Base-by-base conservation (phyloP, 2,329 filamentous ascomycete genomes). In the Periconia macrospinosa region DNA sequence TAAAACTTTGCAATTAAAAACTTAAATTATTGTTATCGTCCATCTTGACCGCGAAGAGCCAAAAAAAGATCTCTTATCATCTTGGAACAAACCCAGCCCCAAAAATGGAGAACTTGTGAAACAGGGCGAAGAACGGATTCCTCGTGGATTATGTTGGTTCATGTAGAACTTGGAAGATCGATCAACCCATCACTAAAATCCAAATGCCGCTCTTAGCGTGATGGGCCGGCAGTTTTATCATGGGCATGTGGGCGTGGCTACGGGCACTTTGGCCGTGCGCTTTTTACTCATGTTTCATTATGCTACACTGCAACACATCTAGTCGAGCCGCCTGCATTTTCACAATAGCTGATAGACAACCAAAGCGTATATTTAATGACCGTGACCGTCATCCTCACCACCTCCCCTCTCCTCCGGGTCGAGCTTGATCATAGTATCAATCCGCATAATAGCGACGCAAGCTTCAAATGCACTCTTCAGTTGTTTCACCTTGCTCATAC, bases 381-480 rank as follows among this genome's bases (percentile, higher is more conserved):
- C 91, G 77, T 95, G 91, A 53, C 91, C 92, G 69, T 94, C 90
- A 78, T 96, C 89, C 63, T 85, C 85, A 3, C 76, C 84, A 69
- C 86, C 84, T 41, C 79, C 81, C 71, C 84, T 83, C 80, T 88
- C 84, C 81, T 97, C 92, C 17, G 92, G 92, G 81, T 99, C 94
- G 76, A 99, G 80, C 82, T 96, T 96, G 79, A 99, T 97, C 77
- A 99, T 83, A 61, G 94, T 97, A 80, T 99, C 94, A 73, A 99
- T 99, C 70, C 94, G 86, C 94, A 99, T 97, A 75, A 99, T 97
- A 71, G 92, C 90, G 76, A 99, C 96, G 77, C 94, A 97, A 51
- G 94, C 94, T 80, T 99, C 94, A 47, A 99, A 94, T 27, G 94
- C 94, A 77, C 90, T 95, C 88, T 99, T 99, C 71, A 99, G 82